A percentile compares a stretch with the other conserved stretches of the same genome.
These are phyloP conservation scores for Mycena amicta DNA, from an alignment of 768 basidiomycete genomes.

Conservation along the genomic window DNA sequence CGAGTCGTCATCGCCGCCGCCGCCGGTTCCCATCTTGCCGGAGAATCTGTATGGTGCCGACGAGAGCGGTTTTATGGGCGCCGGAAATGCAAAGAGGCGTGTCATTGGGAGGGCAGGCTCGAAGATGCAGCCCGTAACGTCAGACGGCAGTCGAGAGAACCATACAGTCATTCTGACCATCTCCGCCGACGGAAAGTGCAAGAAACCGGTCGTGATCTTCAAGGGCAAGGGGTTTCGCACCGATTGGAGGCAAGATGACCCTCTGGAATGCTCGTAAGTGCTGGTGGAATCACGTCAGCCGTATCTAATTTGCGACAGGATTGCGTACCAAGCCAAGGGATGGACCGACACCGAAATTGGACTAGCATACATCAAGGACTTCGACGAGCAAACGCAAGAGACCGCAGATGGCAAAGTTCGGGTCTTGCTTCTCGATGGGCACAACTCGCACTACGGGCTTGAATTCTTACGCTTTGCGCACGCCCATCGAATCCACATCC, in stretches of 20 bases:
- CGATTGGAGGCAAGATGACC: conserved; percentile 10
- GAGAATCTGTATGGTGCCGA: conserved; percentile 29
- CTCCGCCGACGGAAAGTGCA: neutral
- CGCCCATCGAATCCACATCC: conserved; percentile 37
- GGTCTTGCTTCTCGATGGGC: conserved; percentile 49
- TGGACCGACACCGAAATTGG: conserved; percentile 43
- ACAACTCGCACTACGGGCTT: conserved; percentile 44
- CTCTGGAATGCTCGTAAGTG: conserved; percentile 2
- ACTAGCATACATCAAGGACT: conserved; percentile 39
- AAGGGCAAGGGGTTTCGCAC: conserved; percentile 15
- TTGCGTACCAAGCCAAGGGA: conserved; percentile 29
- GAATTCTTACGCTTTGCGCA: conserved; percentile 41
- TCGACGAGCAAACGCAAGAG: conserved; percentile 38
- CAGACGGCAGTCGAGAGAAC: conserved; percentile 5
- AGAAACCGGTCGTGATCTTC: conserved; percentile 11
- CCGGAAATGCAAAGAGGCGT: conserved; percentile 12
- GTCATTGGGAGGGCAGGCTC: conserved; percentile 16
- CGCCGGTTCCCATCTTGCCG: conserved; percentile 2
- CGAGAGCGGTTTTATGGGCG: conserved; percentile 26
- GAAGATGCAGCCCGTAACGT: conserved; percentile 4
- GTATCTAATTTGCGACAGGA: neutral
- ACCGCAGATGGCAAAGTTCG: conserved; percentile 33
- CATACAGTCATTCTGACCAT: conserved; percentile 6
- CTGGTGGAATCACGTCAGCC: neutral
- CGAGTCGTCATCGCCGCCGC: neutral